Evolutionary conservation across 139 green algal species (phyloP).

Genomic region (Dunaliella primolecta): DNA sequence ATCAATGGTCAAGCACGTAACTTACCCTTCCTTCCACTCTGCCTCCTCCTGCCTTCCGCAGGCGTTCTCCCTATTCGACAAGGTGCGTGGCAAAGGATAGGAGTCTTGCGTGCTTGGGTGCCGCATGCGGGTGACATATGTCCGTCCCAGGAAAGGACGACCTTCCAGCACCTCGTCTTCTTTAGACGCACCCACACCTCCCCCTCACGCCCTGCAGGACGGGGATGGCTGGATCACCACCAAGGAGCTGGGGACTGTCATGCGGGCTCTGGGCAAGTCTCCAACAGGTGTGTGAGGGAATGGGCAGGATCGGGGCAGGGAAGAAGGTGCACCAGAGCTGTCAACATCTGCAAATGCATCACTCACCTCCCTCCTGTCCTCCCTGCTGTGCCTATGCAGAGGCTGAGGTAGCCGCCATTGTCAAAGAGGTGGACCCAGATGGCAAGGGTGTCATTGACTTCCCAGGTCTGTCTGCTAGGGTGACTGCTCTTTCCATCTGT

Average conservation of each 20-base stretch:
- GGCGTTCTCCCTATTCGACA: conserved; percentile 16
- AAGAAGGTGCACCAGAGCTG: background rate
- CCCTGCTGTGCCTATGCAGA: too few relatives aligned
- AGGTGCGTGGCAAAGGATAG: background rate
- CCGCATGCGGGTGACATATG: background rate
- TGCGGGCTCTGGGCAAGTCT: conserved; percentile 35
- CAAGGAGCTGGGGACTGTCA: conserved; percentile 39
- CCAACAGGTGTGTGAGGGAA: conserved; percentile 15
- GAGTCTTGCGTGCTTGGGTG: background rate
- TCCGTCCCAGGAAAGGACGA: background rate
- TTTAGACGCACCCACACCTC: background rate
- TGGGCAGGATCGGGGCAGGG: background rate
- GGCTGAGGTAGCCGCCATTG: conserved; percentile 30
- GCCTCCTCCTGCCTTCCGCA: background rate
- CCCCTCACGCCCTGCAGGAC: background rate
- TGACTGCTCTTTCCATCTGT: background rate
- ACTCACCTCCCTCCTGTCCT: too few relatives aligned
- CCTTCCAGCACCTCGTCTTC: background rate
- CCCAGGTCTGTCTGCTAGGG: conserved; percentile 3
- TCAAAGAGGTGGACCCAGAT: conserved; percentile 35
- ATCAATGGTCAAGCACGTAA: too few relatives aligned
- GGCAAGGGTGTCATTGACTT: conserved; percentile 31
- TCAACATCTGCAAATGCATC: background rate
- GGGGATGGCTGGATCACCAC: conserved; percentile 38
- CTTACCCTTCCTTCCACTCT: background rate